phyloP scores from a whole-genome alignment of 2,329 filamentous ascomycete species.

The Colletotrichum tofieldiae region DNA sequence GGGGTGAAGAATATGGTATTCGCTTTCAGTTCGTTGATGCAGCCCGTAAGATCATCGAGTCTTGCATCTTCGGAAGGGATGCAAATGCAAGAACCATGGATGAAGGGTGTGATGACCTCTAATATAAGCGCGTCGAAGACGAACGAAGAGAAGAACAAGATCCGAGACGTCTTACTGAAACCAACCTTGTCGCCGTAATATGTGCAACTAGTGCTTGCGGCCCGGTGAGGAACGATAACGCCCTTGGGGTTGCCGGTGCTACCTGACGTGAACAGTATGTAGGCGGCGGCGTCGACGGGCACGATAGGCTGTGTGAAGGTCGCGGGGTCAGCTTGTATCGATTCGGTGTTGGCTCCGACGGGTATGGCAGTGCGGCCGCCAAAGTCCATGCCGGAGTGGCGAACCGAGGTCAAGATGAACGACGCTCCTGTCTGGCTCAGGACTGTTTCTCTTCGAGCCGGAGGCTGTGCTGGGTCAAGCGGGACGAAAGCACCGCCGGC shows the following conservation, averaged over 20 bases:
- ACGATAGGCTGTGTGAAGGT: background rate
- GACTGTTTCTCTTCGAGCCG: background rate
- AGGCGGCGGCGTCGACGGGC: conserved; percentile 24
- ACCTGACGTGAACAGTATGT: conserved; percentile 68
- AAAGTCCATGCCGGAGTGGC: background rate
- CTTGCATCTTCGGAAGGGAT: conserved; percentile 40
- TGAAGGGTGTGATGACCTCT: conserved; percentile 40
- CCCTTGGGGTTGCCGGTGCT: conserved; percentile 67
- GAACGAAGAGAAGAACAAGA: conserved; percentile 43
- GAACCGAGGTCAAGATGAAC: background rate
- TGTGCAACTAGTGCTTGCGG: background rate
- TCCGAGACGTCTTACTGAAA: conserved; percentile 45
- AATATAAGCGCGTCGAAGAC: conserved; percentile 44
- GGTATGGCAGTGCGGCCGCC: background rate
- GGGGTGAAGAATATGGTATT: conserved; percentile 38
- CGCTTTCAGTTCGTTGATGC: conserved; percentile 35
- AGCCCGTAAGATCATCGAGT: conserved; percentile 41
- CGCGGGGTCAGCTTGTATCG: background rate
- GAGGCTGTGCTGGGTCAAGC: conserved; percentile 19
- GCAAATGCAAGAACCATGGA: conserved; percentile 53
- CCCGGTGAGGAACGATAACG: conserved; percentile 55
- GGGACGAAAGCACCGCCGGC: conserved; percentile 48
- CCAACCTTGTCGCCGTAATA: conserved; percentile 1
- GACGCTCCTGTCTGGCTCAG: background rate
- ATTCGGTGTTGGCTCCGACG: background rate